Conservation (phyloP, 495 filamentous ascomycete species). For the Baudoinia panamericana region DNA sequence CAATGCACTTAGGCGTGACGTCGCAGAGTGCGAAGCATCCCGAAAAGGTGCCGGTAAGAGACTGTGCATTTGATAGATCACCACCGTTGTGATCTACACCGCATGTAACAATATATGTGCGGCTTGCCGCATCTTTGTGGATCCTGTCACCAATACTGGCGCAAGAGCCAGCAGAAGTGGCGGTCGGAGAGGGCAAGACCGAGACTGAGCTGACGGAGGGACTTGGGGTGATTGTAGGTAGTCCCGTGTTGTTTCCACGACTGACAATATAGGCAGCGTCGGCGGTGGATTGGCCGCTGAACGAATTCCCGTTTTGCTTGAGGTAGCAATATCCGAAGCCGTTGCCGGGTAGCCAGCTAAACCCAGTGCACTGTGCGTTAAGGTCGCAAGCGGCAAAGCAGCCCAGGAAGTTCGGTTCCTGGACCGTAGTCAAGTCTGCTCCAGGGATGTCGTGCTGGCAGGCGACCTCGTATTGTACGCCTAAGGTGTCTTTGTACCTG, state of each 20-base stretch:
- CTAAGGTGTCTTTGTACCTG: not conserved
- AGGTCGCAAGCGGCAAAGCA: not conserved
- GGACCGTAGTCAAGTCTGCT: not conserved
- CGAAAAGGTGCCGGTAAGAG: not conserved
- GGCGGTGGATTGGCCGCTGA: not conserved
- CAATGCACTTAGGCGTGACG: conserved; percentile 1
- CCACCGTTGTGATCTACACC: conserved; percentile 6
- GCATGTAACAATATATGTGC: not conserved
- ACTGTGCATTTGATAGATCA: not conserved
- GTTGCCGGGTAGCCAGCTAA: not conserved
- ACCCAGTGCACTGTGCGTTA: not conserved
- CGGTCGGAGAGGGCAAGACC: not conserved
- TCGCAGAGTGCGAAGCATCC: conserved; percentile 13
- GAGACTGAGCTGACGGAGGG: not conserved
- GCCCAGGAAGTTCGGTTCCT: not conserved
- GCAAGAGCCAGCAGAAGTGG: not conserved
- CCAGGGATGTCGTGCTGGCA: not conserved
- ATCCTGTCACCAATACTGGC: no score
- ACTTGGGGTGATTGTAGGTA: not conserved
- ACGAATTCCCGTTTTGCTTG: not conserved
- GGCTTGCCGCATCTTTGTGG: not conserved
- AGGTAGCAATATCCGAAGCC: not conserved
- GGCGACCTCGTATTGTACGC: not conserved
- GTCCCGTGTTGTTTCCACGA: not conserved
- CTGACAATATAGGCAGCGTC: not conserved